These are phyloP conservation scores for Leptographium lundbergii DNA, from an alignment of 2,329 filamentous ascomycete genomes.

Conservation along the genomic window DNA sequence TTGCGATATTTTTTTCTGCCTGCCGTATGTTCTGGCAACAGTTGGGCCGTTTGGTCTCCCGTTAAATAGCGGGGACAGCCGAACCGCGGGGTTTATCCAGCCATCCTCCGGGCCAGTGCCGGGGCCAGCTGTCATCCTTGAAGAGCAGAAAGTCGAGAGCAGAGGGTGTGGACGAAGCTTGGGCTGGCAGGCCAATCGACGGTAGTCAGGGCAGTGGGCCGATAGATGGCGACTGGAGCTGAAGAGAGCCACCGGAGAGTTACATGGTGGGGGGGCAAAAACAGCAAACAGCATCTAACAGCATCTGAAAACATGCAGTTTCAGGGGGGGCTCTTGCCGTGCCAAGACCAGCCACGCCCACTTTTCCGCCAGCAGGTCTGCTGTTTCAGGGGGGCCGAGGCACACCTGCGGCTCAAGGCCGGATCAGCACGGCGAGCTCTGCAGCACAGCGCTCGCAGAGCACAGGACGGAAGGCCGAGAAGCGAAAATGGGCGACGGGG, in stretches of 20 bases:
- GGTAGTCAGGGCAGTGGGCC: background rate
- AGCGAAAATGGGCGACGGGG: no score
- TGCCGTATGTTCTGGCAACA: background rate
- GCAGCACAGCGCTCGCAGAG: background rate
- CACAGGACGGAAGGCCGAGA: background rate
- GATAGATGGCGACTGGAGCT: background rate
- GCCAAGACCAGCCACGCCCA: background rate
- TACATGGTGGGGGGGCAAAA: background rate
- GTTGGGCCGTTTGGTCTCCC: background rate
- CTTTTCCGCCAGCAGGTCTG: background rate
- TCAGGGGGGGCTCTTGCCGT: background rate
- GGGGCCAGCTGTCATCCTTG: background rate
- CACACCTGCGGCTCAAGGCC: background rate
- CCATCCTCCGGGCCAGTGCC: background rate
- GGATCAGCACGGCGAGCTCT: background rate
- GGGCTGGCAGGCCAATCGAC: background rate
- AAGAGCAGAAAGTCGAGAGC: background rate
- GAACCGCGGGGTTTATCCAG: background rate
- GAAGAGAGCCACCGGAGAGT: background rate
- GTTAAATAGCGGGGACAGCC: background rate
- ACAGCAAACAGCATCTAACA: no score
- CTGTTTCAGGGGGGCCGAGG: background rate
- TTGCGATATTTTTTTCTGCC: conserved; percentile 1
- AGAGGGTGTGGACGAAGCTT: background rate
- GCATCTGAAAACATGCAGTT: background rate